Percentiles rank a stretch among this genome's conserved stretches.
Evolutionary conservation across 495 filamentous ascomycete species (phyloP).

Genomic region (Podospora anserina): DNA sequence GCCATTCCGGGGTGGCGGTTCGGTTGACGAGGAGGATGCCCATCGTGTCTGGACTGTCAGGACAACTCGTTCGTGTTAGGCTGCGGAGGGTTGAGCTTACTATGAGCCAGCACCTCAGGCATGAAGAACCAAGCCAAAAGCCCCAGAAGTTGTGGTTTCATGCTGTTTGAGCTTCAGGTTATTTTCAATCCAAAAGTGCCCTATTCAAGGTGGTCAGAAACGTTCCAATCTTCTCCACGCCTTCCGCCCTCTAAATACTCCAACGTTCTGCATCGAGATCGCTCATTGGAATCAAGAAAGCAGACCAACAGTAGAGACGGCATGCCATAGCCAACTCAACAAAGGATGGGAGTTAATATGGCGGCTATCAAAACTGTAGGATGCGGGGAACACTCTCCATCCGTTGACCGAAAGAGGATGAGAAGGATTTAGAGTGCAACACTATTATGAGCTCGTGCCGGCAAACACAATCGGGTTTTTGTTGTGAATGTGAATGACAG

Average conservation of each 20-base stretch:
- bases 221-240: no score
- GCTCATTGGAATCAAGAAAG: not conserved
- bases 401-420: constrained; percentile 7
- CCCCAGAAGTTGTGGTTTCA: not conserved
- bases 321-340: not conserved
- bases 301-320: not conserved
- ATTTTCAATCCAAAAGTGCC: not conserved
- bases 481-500: no score
- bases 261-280: not conserved
- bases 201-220: not conserved
- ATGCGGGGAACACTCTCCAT: not conserved
- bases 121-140: not conserved
- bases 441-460: not conserved
- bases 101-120: not conserved
- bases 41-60: constrained; percentile 7
- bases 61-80: not conserved
- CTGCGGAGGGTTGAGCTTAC: not conserved
- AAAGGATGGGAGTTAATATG: constrained; percentile 6
- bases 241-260: not conserved
- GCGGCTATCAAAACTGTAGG: not conserved
- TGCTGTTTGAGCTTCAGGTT: not conserved
- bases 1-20: constrained; percentile 30
- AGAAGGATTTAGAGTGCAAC: not conserved
- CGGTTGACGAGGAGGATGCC: constrained; percentile 41
- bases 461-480: not conserved